Percentiles rank a stretch among this genome's conserved stretches.
These are phyloP conservation scores for Thamnidium elegans DNA, from an alignment of 192 early-diverging fungal species.

Conservation along the genomic window DNA sequence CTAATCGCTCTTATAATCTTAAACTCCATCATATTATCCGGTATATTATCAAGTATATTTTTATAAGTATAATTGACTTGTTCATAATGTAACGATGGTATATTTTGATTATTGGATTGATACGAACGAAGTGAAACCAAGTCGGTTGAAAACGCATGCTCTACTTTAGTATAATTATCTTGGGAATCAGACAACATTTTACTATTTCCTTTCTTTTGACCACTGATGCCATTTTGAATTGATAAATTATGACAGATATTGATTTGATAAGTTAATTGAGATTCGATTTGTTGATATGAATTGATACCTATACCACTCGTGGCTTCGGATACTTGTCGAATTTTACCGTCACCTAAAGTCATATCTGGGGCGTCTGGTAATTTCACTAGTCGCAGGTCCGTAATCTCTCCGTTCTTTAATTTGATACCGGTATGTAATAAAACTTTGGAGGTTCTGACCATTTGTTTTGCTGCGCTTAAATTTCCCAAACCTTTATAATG, in stretches of 20 bases:
- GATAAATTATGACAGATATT: constrained; percentile 34
- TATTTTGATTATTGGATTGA: constrained; percentile 29
- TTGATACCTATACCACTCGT: neutral
- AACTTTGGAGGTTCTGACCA: constrained; percentile 44
- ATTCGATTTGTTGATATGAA: constrained; percentile 20
- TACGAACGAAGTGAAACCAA: constrained; percentile 46
- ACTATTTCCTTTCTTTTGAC: neutral
- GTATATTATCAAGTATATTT: constrained; percentile 47
- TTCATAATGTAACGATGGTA: constrained; percentile 53
- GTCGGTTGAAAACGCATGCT: constrained; percentile 57
- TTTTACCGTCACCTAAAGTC: constrained; percentile 32
- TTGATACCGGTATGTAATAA: constrained; percentile 43
- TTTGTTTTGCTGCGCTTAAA: constrained; percentile 44
- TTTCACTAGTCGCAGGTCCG: constrained; percentile 1
- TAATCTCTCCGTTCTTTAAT: constrained; percentile 29
- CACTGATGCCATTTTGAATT: constrained; percentile 24
- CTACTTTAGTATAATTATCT: constrained; percentile 52
- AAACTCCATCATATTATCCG: constrained; percentile 64
- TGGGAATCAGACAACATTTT: neutral
- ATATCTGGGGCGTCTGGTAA: constrained; percentile 24
- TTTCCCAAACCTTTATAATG: constrained; percentile 52
- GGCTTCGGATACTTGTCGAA: neutral
- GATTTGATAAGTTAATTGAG: constrained; percentile 29
- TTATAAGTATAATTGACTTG: constrained; percentile 55
- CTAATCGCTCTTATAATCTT: constrained; percentile 55